Conservation (phyloP, 495 filamentous ascomycete genomes). For the Ascodesmis nigricans region DNA sequence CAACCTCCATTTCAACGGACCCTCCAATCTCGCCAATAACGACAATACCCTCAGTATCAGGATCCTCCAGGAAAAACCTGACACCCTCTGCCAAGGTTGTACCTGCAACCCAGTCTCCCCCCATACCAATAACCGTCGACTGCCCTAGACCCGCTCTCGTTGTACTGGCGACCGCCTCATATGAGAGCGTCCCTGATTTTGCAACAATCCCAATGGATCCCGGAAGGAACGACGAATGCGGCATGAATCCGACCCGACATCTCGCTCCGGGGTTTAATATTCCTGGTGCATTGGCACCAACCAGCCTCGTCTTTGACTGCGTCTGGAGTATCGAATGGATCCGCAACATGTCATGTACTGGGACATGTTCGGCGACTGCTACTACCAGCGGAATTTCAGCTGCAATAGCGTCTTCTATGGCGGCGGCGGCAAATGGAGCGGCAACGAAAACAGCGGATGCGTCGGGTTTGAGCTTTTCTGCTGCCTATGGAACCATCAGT, state of each 20-base stretch:
- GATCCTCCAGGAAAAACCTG: conserved; percentile 47
- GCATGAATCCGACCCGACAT: conserved; percentile 77
- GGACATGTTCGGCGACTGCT: conserved; percentile 79
- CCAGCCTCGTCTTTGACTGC: conserved; percentile 58
- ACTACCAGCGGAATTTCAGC: conserved; percentile 74
- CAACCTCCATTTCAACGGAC: conserved; percentile 54
- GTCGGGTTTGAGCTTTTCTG: conserved; percentile 53
- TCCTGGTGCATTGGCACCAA: conserved; percentile 72
- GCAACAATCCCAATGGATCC: conserved; percentile 64
- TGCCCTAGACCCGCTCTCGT: conserved; percentile 67
- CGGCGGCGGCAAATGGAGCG: conserved; percentile 48
- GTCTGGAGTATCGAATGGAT: conserved; percentile 58
- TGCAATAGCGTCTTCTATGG: conserved; percentile 76
- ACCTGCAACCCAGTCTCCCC: conserved; percentile 64
- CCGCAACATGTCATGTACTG: conserved; percentile 62
- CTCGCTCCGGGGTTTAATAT: conserved; percentile 65
- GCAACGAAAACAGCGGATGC: conserved; percentile 75
- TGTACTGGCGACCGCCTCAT: conserved; percentile 69
- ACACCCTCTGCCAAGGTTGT: conserved; percentile 65
- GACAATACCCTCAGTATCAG: conserved; percentile 60
- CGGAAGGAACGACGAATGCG: conserved; percentile 48
- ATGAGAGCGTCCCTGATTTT: conserved; percentile 74
- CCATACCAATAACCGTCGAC: conserved; percentile 69
- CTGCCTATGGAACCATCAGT: conserved; percentile 45
- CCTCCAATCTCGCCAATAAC: conserved; percentile 80